Evolutionary conservation across 169 alveolate genomes (phyloP).

Genomic region (Babesia gibsoni): DNA sequence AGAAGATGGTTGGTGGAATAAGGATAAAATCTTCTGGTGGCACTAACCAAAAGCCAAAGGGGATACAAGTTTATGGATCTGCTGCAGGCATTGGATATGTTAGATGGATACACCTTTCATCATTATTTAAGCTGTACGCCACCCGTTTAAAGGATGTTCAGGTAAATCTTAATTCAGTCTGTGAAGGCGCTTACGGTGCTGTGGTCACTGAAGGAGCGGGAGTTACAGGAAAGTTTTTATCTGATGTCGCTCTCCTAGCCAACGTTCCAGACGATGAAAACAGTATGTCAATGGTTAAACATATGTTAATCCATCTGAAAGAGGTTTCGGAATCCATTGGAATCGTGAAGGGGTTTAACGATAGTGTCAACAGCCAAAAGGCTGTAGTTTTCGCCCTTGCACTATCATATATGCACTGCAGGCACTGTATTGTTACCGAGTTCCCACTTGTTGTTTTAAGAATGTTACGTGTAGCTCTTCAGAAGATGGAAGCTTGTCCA

Average conservation of each 20-base stretch:
- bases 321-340: background rate
- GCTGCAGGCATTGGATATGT: constrained; percentile 2
- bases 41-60: background rate
- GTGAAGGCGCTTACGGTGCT: background rate
- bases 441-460: constrained; percentile 12
- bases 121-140: constrained; percentile 4
- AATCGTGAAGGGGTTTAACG: background rate
- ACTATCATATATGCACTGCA: constrained; percentile 1
- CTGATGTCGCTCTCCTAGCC: background rate
- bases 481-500: background rate
- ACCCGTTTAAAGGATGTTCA: background rate
- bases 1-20: background rate
- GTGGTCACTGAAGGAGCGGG: background rate
- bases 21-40: background rate
- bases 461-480: background rate
- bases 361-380: background rate
- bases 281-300: background rate
- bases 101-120: background rate
- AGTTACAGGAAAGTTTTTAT: background rate
- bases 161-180: background rate
- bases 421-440: background rate
- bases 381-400: background rate
- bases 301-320: constrained; percentile 6
- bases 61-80: constrained; percentile 7
- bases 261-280: background rate